Evolutionary conservation across 768 basidiomycete species (phyloP).

Genomic region (Sporobolomyces phaffii): DNA sequence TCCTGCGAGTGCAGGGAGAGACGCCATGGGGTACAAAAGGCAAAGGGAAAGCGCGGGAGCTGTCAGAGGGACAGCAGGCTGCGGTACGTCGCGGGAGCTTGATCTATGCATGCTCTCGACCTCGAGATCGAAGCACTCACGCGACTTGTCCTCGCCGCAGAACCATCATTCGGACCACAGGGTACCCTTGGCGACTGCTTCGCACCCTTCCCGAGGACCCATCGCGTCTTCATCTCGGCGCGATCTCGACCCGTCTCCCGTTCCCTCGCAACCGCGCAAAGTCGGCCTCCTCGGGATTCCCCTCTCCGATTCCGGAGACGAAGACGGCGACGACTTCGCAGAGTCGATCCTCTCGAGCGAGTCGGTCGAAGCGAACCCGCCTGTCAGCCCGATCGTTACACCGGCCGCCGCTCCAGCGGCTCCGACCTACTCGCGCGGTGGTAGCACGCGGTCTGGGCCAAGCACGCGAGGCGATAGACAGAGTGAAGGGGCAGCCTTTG

Average conservation of each 20-base stretch:
- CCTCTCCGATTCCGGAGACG: background rate
- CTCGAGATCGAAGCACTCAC: background rate
- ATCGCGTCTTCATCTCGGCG: background rate
- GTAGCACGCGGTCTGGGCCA: constrained; percentile 19
- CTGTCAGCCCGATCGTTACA: background rate
- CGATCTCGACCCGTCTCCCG: background rate
- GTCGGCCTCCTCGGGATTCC: constrained; percentile 21
- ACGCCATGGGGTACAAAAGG: background rate
- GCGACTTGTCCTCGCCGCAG: background rate
- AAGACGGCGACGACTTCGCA: background rate
- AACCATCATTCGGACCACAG: no score
- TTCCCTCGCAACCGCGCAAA: background rate
- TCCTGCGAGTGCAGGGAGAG: background rate
- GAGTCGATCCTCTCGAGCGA: background rate
- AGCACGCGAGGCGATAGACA: constrained; percentile 1
- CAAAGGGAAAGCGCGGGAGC: background rate
- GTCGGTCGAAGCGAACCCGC: constrained; percentile 13
- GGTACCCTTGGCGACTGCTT: no score
- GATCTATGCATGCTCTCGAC: background rate
- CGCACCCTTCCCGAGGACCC: no score
- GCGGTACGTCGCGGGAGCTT: background rate
- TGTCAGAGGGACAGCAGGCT: background rate
- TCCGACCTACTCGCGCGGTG: constrained; percentile 24
- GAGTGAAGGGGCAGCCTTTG: background rate
- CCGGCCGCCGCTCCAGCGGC: background rate